A percentile compares a stretch with the other conserved stretches of the same genome.
These are phyloP conservation scores for Domatiomyces globalis DNA, from an alignment of 2,329 filamentous ascomycete species.

Conservation along the genomic window DNA sequence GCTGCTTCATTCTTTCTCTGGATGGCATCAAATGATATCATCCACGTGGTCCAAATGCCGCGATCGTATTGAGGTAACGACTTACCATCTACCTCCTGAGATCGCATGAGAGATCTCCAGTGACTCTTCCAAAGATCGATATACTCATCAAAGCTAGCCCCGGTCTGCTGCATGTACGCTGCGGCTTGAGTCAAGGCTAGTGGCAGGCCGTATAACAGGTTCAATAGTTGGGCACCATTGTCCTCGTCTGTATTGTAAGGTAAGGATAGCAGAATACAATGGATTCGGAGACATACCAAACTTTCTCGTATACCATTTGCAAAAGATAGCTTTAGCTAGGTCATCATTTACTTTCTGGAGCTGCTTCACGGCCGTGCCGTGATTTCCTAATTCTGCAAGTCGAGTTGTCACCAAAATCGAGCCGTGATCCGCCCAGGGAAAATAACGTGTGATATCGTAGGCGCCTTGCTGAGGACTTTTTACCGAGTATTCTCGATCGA, in stretches of 20 bases:
- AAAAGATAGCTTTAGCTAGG: too few species aligned
- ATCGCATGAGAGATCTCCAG: slow-evolving; percentile 20
- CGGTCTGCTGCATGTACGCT: slow-evolving; percentile 28
- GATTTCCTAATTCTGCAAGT: neutral
- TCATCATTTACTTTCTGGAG: too few species aligned
- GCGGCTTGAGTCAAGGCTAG: slow-evolving; percentile 35
- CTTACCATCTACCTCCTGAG: neutral
- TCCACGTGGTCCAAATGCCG: slow-evolving; percentile 1
- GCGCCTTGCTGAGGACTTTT: slow-evolving; percentile 11
- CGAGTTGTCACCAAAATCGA: slow-evolving; percentile 15
- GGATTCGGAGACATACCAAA: too few species aligned
- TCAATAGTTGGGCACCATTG: slow-evolving; percentile 15
- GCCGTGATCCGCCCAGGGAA: slow-evolving; percentile 9
- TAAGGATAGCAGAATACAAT: too few species aligned
- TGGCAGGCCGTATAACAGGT: slow-evolving; percentile 30
- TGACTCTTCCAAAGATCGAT: slow-evolving; percentile 26
- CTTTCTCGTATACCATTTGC: too few species aligned
- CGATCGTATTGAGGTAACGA: slow-evolving; percentile 8
- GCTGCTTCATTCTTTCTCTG: slow-evolving; percentile 6
- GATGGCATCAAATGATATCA: slow-evolving; percentile 1
- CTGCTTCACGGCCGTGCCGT: too few species aligned
- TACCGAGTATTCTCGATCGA: slow-evolving; percentile 16
- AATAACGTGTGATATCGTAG: slow-evolving; percentile 6
- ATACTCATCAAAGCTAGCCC: slow-evolving; percentile 26
- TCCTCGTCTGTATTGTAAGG: too few species aligned